A percentile compares a stretch with the other conserved stretches of the same genome.
Evolutionary conservation across 2,329 filamentous ascomycete species (phyloP).

Genomic region (Pseudogymnoascus sp.): DNA sequence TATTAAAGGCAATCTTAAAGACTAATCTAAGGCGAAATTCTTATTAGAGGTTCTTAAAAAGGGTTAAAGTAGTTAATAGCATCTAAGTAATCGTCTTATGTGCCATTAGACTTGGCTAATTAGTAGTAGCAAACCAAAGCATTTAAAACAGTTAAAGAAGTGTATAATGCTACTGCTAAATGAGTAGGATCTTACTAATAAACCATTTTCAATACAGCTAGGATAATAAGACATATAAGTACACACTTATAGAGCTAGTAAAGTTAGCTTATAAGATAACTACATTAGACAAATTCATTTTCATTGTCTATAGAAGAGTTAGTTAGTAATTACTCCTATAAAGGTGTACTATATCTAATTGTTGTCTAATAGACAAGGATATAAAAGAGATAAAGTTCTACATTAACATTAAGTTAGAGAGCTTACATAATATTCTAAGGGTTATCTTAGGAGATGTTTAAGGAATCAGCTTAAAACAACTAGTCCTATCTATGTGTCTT

Average conservation of each 20-base stretch:
- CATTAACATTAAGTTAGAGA: constrained; percentile 10
- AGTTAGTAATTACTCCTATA: constrained; percentile 10
- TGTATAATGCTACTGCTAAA: constrained; percentile 12
- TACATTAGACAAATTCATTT: constrained; percentile 15
- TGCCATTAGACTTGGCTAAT: too few species aligned
- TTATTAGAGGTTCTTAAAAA: too few species aligned
- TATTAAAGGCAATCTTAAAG: too few species aligned
- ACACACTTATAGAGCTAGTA: constrained; percentile 9
- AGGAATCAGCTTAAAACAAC: constrained; percentile 7
- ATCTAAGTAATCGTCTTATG: too few species aligned
- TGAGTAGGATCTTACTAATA: constrained; percentile 3
- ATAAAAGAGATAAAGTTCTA: neutral
- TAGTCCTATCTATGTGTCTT: constrained; percentile 5
- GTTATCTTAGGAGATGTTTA: constrained; percentile 8
- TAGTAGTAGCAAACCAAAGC: too few species aligned
- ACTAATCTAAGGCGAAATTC: too few species aligned
- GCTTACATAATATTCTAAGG: constrained; percentile 11
- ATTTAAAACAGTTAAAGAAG: constrained; percentile 14
- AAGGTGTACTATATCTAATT: neutral
- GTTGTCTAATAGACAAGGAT: constrained; percentile 7
- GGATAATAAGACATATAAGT: constrained; percentile 11
- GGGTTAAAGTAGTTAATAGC: too few species aligned
- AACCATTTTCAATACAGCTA: constrained; percentile 16
- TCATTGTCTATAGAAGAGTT: constrained; percentile 12
- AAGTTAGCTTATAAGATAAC: neutral